Conservation (phyloP, 495 filamentous ascomycete species). For the Talaromyces stipitatus region DNA sequence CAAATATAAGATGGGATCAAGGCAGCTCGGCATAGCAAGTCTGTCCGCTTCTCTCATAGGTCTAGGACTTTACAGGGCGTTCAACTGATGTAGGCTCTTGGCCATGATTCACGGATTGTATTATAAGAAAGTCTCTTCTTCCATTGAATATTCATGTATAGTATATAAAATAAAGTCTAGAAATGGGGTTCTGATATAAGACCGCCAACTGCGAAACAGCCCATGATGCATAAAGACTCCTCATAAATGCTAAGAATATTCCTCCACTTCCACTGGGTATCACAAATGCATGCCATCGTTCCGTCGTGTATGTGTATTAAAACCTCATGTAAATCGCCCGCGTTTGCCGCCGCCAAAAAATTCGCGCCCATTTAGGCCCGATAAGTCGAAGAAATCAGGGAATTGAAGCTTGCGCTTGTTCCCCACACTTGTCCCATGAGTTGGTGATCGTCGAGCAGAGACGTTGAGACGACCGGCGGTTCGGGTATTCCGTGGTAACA, state of each 20-base stretch:
- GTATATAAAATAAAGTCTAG: not conserved
- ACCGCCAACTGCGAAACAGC: conserved; percentile 1
- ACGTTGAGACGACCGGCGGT: conserved; percentile 42
- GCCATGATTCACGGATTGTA: not conserved
- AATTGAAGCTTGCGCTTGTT: conserved; percentile 73
- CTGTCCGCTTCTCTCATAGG: conserved; percentile 63
- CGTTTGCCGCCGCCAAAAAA: conserved; percentile 63
- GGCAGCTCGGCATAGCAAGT: conserved; percentile 60
- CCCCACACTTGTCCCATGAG: conserved; percentile 43
- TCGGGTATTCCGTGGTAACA: conserved; percentile 45
- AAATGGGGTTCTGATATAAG: not conserved
- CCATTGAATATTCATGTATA: not conserved
- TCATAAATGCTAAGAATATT: conserved; percentile 32
- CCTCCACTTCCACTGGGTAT: conserved; percentile 22
- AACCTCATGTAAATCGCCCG: conserved; percentile 53
- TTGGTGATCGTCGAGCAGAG: conserved; percentile 32
- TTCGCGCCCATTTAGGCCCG: conserved; percentile 58
- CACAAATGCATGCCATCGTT: conserved; percentile 22
- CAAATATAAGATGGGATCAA: conserved; percentile 68
- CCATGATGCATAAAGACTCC: conserved; percentile 24
- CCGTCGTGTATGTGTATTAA: conserved; percentile 25
- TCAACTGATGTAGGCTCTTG: conserved; percentile 33
- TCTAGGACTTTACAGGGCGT: conserved; percentile 55
- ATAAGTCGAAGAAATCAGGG: conserved; percentile 78
- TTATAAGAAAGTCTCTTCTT: not conserved